Evolutionary conservation across 139 green algal species (phyloP).

Genomic region (Chlamydomonas schloesseri): DNA sequence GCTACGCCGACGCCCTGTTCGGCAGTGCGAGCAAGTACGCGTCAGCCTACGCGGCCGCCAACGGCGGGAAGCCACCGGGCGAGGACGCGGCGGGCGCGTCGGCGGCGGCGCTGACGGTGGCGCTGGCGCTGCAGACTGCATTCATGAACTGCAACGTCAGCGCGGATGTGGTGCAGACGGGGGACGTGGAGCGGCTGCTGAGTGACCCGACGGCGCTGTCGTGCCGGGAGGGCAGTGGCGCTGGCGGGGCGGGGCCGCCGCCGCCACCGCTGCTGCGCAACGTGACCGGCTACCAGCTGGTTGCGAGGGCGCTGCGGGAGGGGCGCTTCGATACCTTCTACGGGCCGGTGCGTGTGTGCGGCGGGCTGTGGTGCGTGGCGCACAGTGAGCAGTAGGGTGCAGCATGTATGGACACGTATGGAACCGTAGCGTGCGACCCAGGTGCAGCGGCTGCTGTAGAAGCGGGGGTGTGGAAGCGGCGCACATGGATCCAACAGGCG

Average conservation of each 20-base stretch:
- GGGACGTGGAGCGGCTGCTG: conserved; percentile 8
- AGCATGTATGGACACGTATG: too few species aligned
- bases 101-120: conserved; percentile 24
- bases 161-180: neutral
- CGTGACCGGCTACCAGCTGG: conserved; percentile 7
- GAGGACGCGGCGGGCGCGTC: conserved; percentile 18
- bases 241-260: too few species aligned
- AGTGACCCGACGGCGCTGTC: neutral
- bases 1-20: conserved; percentile 17
- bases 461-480: too few species aligned
- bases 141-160: conserved; percentile 16
- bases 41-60: neutral
- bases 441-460: too few species aligned
- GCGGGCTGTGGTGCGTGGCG: too few species aligned
- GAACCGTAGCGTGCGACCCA: too few species aligned
- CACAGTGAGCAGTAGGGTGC: too few species aligned
- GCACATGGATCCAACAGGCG: too few species aligned
- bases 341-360: conserved; percentile 9
- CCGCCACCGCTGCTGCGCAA: too few species aligned
- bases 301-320: neutral
- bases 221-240: neutral
- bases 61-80: neutral
- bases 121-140: neutral
- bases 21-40: neutral
- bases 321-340: conserved; percentile 19